Evolutionary conservation across 2,329 filamentous ascomycete species (phyloP).

Genomic region (Bertia moriformis): DNA sequence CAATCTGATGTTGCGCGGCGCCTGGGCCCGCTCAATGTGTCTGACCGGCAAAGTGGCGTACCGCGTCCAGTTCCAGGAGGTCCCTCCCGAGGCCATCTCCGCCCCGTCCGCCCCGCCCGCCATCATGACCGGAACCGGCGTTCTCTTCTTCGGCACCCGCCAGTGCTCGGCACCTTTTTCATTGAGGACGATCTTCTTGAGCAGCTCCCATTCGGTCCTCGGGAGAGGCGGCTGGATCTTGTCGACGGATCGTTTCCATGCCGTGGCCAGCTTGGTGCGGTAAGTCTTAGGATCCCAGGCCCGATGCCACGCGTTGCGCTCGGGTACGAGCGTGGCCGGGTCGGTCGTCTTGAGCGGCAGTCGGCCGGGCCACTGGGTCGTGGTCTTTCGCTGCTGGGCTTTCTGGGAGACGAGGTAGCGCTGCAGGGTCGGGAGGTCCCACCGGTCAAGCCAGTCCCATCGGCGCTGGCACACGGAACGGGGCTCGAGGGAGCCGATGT

Average conservation of each 20-base stretch:
- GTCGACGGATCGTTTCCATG: slow-evolving; percentile 28
- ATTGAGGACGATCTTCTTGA: slow-evolving; percentile 30
- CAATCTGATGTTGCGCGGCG: slow-evolving; percentile 17
- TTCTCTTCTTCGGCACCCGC: slow-evolving; percentile 19
- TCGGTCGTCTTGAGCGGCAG: slow-evolving; percentile 13
- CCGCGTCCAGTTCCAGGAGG: slow-evolving; percentile 24
- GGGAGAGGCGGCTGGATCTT: slow-evolving; percentile 39
- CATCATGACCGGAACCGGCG: no score
- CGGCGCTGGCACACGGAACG: slow-evolving; percentile 1
- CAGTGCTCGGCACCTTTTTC: slow-evolving; percentile 18
- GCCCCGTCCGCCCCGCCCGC: not conserved
- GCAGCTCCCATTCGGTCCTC: slow-evolving; percentile 35
- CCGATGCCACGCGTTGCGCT: slow-evolving; percentile 32
- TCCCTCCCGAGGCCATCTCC: no score
- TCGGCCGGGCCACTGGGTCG: slow-evolving; percentile 10
- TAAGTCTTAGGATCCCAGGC: slow-evolving; percentile 21
- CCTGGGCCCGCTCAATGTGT: slow-evolving; percentile 19
- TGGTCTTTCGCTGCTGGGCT: slow-evolving; percentile 11
- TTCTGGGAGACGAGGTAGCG: slow-evolving; percentile 25
- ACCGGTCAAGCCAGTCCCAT: slow-evolving; percentile 29
- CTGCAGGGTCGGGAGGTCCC: slow-evolving; percentile 29
- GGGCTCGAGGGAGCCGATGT: slow-evolving; percentile 1
- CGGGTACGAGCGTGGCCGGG: slow-evolving; percentile 20
- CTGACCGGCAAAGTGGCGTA: slow-evolving; percentile 23
- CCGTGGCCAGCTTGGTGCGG: slow-evolving; percentile 26